Percentiles rank a stretch among this genome's conserved stretches.
These are phyloP conservation scores for Penicillium lividum DNA, from an alignment of 495 filamentous ascomycete species.

Conservation along the genomic window DNA sequence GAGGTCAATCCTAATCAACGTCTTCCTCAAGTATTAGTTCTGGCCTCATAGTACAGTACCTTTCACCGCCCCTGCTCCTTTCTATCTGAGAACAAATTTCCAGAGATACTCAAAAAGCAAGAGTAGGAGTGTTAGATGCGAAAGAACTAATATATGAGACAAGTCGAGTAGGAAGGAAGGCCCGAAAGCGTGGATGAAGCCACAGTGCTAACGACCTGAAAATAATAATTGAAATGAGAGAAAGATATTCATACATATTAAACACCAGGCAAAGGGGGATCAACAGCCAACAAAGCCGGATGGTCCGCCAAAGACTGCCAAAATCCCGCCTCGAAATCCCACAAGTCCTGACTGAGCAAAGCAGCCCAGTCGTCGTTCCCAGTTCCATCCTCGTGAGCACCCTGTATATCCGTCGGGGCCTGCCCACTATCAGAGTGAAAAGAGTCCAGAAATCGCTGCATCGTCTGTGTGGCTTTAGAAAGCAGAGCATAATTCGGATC, in stretches of 20 bases:
- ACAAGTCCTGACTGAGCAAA: constrained; percentile 32
- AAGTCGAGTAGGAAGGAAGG: too few relatives aligned
- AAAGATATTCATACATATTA: neutral
- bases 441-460: constrained; percentile 35
- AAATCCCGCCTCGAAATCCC: constrained; percentile 36
- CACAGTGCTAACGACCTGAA: too few relatives aligned
- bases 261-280: constrained; percentile 23
- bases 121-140: too few relatives aligned
- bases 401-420: constrained; percentile 3
- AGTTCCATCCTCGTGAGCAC: constrained; percentile 15
- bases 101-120: too few relatives aligned
- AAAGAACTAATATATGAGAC: too few relatives aligned
- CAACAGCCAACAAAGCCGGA: constrained; percentile 30
- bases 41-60: too few relatives aligned
- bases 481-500: constrained; percentile 40
- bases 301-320: constrained; percentile 38
- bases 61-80: too few relatives aligned
- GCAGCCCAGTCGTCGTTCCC: constrained; percentile 29
- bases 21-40: too few relatives aligned
- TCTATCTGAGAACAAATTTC: too few relatives aligned
- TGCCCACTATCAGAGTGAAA: constrained; percentile 24
- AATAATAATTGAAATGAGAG: neutral
- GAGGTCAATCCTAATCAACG: too few relatives aligned
- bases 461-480: constrained; percentile 33
- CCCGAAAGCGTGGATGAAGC: too few relatives aligned